Evolutionary conservation across 306 rosid species (phyloP), one percentile per base, ranked within the genome.

Genomic region (Hippophae gyantsensis): DNA sequence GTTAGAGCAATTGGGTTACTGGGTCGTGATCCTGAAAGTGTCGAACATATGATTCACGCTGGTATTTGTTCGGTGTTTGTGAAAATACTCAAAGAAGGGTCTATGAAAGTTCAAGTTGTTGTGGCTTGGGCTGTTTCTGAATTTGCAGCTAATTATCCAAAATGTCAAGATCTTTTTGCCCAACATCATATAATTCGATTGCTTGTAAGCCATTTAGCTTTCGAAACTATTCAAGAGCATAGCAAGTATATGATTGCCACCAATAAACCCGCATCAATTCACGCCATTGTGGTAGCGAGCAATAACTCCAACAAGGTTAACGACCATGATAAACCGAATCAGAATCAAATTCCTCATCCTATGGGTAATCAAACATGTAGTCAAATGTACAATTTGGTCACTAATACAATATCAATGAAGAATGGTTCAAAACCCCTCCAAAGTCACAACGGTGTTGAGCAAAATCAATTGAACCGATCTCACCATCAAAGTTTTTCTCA

Each of bases 121-220:
- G 97, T 83, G 53, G 97, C 92, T 0, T 82, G 79, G 85, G 92
- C 97, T 8, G 81, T 86, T 13, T 84, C 98, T 8, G 96, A 92
- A 67, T 78, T 92, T 11, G 87, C 69, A 0, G 80, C 79, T 0
- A 81, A 81, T 55, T 58, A 78, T 67, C 89, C 95, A 6, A 81
- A 78, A 56, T 92, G 85, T 49, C 98, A 92, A 71, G 98, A 92
- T 72, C 78, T 83, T 25, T 92, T 92, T 56, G 86, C 81, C 4
- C 98, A 92, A 76, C 79, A 87, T 55, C 81, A 92, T 18, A 85
- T 83, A 8, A 82, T 83, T 7, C 72, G 93, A 3, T 60, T 89
- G 44, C 95, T 92, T 5, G 96, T 92, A 7, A 63, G 89, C 54
- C 98, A 92, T 58, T 92, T 92, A 14, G 98, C 96, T 1, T 92